Base-by-base conservation (phyloP, 352 stramenopile species). In the Pythium sukuiense region DNA sequence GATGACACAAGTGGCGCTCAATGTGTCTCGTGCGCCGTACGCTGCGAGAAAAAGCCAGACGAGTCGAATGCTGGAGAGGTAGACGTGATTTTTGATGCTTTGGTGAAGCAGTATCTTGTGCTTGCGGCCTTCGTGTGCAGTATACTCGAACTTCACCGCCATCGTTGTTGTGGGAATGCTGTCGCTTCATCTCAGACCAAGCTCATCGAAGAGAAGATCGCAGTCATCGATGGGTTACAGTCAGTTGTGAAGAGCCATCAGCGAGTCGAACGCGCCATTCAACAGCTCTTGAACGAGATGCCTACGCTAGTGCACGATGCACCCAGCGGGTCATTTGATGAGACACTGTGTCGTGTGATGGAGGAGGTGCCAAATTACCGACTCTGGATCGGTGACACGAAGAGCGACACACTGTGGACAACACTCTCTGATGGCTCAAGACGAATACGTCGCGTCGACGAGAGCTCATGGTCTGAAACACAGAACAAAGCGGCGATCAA, bases 381-480 rank as follows among this genome's bases (percentile, higher is more conserved):
- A 6, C 26, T 66, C 2, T 66, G 59, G 59, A 33, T 66, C 1
- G 14, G 27, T 12, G 59, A 26, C 12, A 33, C 27, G 33, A 59
- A 14, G 26, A 49, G 18, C 13, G 27, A 13, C 0, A 41, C 32
- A 5, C 11, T 66, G 18, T 52, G 48, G 46, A 58, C 46, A 2
- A 26, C 39, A 2, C 48, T 50, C 6, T 20, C 8, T 0, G 53
- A 57, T 11, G 61, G 43, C n/a, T 35, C 33, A 2, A 68, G 30
- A 13, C 50, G 7, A 1, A 35, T 33, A 0, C 18, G 24, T 18
- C 30, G 12, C 1, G 41, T 45, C 8, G 50, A 59, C 9, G 48
- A 18, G 0, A 35, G 24, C 3, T 11, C n/a, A 9, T 54, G 35
- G 39, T 3, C 45, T n/a, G n/a, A n/a, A n/a, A n/a, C 6, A 1